These are phyloP conservation scores for Hericium rajendrae DNA, from an alignment of 768 basidiomycete species.

Conservation along the genomic window DNA sequence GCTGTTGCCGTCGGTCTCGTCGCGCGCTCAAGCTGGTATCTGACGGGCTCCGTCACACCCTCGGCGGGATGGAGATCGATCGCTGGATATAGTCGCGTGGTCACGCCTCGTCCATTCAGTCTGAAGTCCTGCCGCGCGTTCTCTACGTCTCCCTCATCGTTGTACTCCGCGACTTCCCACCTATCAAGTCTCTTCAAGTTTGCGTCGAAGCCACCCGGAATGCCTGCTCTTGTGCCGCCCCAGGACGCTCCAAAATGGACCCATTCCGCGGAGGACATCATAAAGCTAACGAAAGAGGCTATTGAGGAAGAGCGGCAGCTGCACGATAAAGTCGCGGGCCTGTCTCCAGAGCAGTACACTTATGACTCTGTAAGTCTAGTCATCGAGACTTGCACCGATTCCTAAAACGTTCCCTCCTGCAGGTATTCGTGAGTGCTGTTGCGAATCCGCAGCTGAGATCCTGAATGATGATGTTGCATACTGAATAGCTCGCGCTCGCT, in stretches of 20 bases:
- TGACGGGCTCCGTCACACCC: background rate
- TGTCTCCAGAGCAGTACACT: constrained; percentile 46
- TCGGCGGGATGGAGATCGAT: constrained; percentile 1
- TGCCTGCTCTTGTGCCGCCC: constrained; percentile 41
- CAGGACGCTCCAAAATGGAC: constrained; percentile 59
- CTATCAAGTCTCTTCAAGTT: constrained; percentile 6
- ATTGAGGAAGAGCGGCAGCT: constrained; percentile 46
- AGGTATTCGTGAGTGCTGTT: constrained; percentile 62
- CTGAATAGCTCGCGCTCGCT: constrained; percentile 46
- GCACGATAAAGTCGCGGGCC: constrained; percentile 50
- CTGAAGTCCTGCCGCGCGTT: background rate
- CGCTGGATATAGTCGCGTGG: constrained; percentile 2
- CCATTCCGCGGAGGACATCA: constrained; percentile 54
- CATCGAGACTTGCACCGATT: background rate
- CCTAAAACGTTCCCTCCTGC: constrained; percentile 6
- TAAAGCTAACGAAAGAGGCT: constrained; percentile 43
- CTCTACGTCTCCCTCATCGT: background rate
- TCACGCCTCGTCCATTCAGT: background rate
- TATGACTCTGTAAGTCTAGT: constrained; percentile 51
- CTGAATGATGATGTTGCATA: background rate
- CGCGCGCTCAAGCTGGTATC: background rate
- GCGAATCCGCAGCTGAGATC: no score
- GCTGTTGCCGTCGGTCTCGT: constrained; percentile 4
- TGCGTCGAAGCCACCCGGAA: background rate
- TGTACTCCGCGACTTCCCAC: constrained; percentile 2